Conservation (phyloP, 352 stramenopile genomes). For the Globisporangium orthogonon region DNA sequence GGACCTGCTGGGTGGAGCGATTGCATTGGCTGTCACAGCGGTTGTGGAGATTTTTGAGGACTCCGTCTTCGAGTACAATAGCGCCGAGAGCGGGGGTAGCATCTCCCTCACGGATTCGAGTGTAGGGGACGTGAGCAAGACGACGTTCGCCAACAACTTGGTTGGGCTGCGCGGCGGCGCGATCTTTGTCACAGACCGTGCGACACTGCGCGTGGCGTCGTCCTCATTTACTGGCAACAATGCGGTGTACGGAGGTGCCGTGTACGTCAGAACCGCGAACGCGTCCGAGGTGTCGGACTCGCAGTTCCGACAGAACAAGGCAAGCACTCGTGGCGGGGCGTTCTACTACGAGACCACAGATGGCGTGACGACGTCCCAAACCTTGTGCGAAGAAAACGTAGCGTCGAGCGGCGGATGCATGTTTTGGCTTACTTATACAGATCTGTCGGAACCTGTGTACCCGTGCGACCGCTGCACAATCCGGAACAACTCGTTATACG, state of each 20-base stretch:
- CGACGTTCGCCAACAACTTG: constrained; percentile 19
- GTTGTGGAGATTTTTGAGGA: constrained; percentile 11
- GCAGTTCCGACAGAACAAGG: constrained; percentile 28
- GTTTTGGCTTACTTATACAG: constrained; percentile 44
- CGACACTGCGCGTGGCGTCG: constrained; percentile 10
- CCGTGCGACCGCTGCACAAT: constrained; percentile 34
- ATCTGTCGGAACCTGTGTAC: constrained; percentile 12
- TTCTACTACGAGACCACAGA: constrained; percentile 34
- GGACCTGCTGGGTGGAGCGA: constrained; percentile 36
- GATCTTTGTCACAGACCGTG: constrained; percentile 24
- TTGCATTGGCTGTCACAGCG: constrained; percentile 17
- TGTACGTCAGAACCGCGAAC: constrained; percentile 24
- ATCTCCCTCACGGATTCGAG: constrained; percentile 14
- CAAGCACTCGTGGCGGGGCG: constrained; percentile 31
- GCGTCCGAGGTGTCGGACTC: constrained; percentile 12
- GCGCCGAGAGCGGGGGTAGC: constrained; percentile 25
- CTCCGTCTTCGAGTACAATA: constrained; percentile 30
- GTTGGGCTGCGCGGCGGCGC: constrained; percentile 23
- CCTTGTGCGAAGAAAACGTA: constrained; percentile 30
- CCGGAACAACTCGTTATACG: constrained; percentile 40
- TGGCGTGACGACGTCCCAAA: constrained; percentile 14
- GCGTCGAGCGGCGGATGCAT: constrained; percentile 53
- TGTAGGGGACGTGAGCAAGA: constrained; percentile 8
- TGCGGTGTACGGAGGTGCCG: constrained; percentile 25
- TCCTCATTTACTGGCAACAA: constrained; percentile 24